Evolutionary conservation across 2,329 filamentous ascomycete species (phyloP).

Genomic region (Epichloe glyceriae): DNA sequence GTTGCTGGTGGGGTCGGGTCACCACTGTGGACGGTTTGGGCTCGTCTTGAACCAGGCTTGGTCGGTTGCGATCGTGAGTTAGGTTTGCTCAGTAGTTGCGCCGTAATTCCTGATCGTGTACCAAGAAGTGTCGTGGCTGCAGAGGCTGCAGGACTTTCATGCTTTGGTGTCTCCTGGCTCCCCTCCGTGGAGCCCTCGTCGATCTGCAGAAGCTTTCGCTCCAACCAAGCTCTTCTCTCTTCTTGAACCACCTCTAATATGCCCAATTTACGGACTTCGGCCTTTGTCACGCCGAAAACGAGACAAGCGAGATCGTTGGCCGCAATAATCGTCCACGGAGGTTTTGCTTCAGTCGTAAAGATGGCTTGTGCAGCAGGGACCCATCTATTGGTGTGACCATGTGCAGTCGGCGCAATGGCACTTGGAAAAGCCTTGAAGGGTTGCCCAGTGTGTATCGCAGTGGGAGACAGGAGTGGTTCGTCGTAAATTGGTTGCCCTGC

Average conservation of each 20-base stretch:
- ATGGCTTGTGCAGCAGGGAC: constrained; percentile 88
- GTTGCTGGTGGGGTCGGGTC: constrained; percentile 43
- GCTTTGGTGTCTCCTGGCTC: constrained; percentile 19
- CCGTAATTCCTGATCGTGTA: constrained; percentile 60
- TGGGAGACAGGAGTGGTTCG: constrained; percentile 30
- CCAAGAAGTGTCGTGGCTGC: constrained; percentile 48
- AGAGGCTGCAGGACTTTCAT: constrained; percentile 24
- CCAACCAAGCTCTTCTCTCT: constrained; percentile 79
- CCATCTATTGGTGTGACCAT: constrained; percentile 83
- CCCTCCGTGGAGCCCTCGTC: constrained; percentile 21
- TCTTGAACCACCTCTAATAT: constrained; percentile 91
- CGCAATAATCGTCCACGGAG: constrained; percentile 90
- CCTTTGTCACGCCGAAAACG: constrained; percentile 97
- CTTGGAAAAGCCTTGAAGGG: constrained; percentile 30
- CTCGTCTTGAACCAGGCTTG: constrained; percentile 41
- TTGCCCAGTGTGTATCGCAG: constrained; percentile 24
- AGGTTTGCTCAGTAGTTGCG: constrained; percentile 75
- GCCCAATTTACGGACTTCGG: constrained; percentile 85
- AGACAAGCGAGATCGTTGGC: constrained; percentile 94
- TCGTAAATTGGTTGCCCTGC: constrained; percentile 26
- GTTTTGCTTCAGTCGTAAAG: constrained; percentile 83
- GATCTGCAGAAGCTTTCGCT: constrained; percentile 60
- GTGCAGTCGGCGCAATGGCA: constrained; percentile 47
- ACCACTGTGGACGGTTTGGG: constrained; percentile 50
- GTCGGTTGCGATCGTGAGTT: constrained; percentile 42